These are phyloP conservation scores for Cymbopogon citratus DNA, from an alignment of 176 grass and related monocot genomes.

Conservation along the genomic window DNA sequence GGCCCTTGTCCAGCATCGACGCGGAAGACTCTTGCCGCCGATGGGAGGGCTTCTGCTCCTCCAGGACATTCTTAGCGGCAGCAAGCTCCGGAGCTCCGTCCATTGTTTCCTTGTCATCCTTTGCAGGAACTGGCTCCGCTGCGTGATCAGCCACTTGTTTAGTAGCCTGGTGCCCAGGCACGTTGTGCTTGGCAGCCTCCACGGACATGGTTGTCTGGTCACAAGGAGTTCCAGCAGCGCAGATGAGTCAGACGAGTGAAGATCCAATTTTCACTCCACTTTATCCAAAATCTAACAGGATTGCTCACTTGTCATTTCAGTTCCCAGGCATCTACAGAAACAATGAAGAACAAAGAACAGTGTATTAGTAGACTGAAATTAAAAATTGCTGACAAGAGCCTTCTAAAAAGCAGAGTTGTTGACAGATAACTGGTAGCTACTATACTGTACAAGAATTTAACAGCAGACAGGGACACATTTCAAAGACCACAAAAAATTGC, in stretches of 20 bases:
- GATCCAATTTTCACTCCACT: neutral
- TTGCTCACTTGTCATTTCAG: neutral
- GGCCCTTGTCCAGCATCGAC: slow-evolving; percentile 37
- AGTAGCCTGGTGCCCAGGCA: neutral
- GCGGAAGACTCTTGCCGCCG: slow-evolving; percentile 34
- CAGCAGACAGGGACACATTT: neutral
- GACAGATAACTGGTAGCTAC: neutral
- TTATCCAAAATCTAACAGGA: neutral
- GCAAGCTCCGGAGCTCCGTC: neutral
- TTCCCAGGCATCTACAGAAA: neutral
- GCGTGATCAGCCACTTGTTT: neutral
- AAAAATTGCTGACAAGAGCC: neutral
- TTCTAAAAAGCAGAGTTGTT: neutral
- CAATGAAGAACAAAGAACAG: neutral
- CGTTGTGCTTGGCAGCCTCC: slow-evolving; percentile 16
- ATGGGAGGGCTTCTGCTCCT: slow-evolving; percentile 33
- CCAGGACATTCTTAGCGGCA: slow-evolving; percentile 5
- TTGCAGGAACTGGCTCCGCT: slow-evolving; percentile 5
- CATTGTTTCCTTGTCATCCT: neutral
- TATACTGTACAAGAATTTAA: neutral
- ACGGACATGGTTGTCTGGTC: slow-evolving; percentile 20
- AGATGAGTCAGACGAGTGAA: neutral
- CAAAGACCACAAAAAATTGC: neutral
- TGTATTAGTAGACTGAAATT: neutral
- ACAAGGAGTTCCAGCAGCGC: neutral